phyloP scores from a whole-genome alignment of 2,329 filamentous ascomycete species.

The Xylaria sp. region DNA sequence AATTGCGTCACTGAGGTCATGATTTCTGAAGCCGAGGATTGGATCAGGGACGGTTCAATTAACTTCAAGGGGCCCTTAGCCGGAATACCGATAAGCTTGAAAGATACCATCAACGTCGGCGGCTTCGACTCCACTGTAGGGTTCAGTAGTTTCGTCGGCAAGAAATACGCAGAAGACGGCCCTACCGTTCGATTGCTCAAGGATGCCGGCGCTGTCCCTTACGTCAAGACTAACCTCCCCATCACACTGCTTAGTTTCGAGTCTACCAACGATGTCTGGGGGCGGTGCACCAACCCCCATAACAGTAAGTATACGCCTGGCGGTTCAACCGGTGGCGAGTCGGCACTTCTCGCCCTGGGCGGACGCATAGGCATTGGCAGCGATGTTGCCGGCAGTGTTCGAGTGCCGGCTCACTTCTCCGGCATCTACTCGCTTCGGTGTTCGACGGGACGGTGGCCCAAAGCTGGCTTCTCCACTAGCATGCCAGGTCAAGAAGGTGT shows the following conservation, averaged over 20 bases:
- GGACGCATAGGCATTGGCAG: slow-evolving; percentile 89
- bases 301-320: slow-evolving; percentile 84
- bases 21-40: slow-evolving; percentile 76
- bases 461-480: slow-evolving; percentile 79
- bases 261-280: slow-evolving; percentile 80
- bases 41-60: slow-evolving; percentile 62
- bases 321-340: slow-evolving; percentile 86
- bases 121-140: slow-evolving; percentile 85
- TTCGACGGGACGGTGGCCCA: slow-evolving; percentile 89
- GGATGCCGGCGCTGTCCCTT: slow-evolving; percentile 85
- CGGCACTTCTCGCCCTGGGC: slow-evolving; percentile 79
- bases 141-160: slow-evolving; percentile 74
- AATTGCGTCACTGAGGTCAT: slow-evolving; percentile 91
- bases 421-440: slow-evolving; percentile 88
- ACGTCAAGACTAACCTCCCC: slow-evolving; percentile 90
- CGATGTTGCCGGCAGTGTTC: slow-evolving; percentile 88
- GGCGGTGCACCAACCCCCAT: slow-evolving; percentile 80
- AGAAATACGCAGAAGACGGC: slow-evolving; percentile 71
- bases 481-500: slow-evolving; percentile 95
- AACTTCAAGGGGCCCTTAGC: slow-evolving; percentile 84
- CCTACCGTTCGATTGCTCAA: slow-evolving; percentile 77
- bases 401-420: slow-evolving; percentile 85
- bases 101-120: slow-evolving; percentile 78
- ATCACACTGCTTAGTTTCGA: slow-evolving; percentile 88
- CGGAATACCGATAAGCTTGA: slow-evolving; percentile 84